These are phyloP conservation scores for Candida ipomoeae DNA, from an alignment of 805 yeast genomes.

Conservation along the genomic window DNA sequence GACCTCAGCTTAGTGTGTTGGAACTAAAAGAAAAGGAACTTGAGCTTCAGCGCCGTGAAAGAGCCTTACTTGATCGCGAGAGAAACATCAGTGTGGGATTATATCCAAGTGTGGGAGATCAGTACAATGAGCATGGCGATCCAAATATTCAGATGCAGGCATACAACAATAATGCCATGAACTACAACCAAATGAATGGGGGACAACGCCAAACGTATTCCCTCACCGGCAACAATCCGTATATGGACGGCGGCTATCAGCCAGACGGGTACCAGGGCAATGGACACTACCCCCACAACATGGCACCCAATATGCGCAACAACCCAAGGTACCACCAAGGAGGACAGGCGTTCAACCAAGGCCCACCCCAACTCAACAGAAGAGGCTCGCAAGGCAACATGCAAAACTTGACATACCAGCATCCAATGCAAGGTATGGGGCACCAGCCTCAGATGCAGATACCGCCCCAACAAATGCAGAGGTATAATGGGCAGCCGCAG, in stretches of 20 bases:
- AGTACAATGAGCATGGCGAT: background rate
- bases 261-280: slow-evolving; percentile 31
- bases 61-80: slow-evolving; percentile 20
- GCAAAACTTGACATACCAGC: slow-evolving; percentile 7
- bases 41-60: slow-evolving; percentile 26
- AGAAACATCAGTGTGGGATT: slow-evolving; percentile 7
- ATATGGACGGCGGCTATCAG: slow-evolving; percentile 24
- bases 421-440: slow-evolving; percentile 2
- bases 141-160: background rate
- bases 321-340: slow-evolving; percentile 22
- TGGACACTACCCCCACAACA: slow-evolving; percentile 24
- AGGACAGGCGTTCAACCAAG: slow-evolving; percentile 7
- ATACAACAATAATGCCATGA: background rate
- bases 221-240: slow-evolving; percentile 11
- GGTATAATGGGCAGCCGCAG: slow-evolving; percentile 11
- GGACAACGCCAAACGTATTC: slow-evolving; percentile 8
- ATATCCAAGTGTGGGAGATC: background rate
- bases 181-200: background rate
- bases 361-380: slow-evolving; percentile 1
- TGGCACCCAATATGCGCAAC: slow-evolving; percentile 25
- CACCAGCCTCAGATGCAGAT: background rate
- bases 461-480: slow-evolving; percentile 5
- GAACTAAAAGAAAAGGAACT: slow-evolving; percentile 18
- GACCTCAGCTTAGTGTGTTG: background rate
- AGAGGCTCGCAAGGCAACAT: slow-evolving; percentile 8